Conservation (phyloP, 2,329 filamentous ascomycete species). For the Fusarium duplospermum region DNA sequence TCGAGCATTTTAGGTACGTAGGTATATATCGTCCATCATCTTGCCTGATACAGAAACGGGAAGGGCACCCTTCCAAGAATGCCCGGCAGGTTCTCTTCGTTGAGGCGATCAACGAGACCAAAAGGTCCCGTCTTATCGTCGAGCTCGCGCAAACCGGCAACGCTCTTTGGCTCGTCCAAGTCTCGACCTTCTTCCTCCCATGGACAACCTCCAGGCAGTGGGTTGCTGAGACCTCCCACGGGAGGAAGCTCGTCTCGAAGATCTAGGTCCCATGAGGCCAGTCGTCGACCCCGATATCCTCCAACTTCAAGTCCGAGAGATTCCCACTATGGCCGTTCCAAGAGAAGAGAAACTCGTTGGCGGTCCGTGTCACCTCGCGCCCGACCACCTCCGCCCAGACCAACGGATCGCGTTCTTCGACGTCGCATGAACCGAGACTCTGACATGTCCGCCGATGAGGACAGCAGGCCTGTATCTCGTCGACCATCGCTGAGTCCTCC, state of each 20-base stretch:
- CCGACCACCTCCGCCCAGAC: constrained; percentile 12
- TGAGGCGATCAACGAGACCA: constrained; percentile 27
- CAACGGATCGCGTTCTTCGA: constrained; percentile 8
- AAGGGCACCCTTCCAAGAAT: constrained; percentile 12
- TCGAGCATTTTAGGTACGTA: neutral
- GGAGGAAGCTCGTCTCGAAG: constrained; percentile 14
- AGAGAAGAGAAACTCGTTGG: constrained; percentile 15
- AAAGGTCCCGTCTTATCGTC: constrained; percentile 26
- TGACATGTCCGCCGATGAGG: constrained; percentile 40
- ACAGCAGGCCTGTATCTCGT: constrained; percentile 30
- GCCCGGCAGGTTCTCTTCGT: constrained; percentile 32
- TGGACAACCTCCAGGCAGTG: neutral
- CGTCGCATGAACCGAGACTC: constrained; percentile 37
- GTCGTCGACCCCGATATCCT: constrained; percentile 21
- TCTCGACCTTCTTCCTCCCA: constrained; percentile 29
- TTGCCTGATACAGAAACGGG: constrained; percentile 3
- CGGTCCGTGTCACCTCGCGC: constrained; percentile 34
- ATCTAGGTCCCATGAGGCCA: constrained; percentile 37
- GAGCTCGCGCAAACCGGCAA: constrained; percentile 14
- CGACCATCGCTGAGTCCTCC: constrained; percentile 20
- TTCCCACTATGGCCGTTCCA: constrained; percentile 27
- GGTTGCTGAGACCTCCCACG: constrained; percentile 14
- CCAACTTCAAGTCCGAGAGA: constrained; percentile 17
- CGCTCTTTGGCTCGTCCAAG: constrained; percentile 1
- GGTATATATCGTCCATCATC: neutral